Evolutionary conservation across 2,329 filamentous ascomycete species (phyloP).

Genomic region (Xylariaceae sp.): DNA sequence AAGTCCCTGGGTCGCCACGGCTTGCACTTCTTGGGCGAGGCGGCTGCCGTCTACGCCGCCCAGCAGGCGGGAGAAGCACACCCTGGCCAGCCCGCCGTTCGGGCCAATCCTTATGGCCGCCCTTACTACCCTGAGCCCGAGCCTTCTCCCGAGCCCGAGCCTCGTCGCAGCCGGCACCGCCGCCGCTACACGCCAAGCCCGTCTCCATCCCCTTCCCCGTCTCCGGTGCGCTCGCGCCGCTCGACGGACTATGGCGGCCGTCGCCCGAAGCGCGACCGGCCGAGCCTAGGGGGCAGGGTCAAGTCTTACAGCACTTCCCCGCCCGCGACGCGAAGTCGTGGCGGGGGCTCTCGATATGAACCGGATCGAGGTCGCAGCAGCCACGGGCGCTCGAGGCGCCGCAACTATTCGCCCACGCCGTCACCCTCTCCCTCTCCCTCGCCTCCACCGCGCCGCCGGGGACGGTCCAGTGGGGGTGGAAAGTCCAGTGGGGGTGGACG

Average conservation of each 20-base stretch:
- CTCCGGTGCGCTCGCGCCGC: slow-evolving; percentile 7
- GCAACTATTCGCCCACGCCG: slow-evolving; percentile 10
- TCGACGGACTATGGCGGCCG: slow-evolving; percentile 10
- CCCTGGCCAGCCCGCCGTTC: slow-evolving; percentile 14
- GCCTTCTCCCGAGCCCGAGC: too few relatives aligned
- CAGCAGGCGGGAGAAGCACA: slow-evolving; percentile 8
- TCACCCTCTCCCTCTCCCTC: slow-evolving; percentile 13
- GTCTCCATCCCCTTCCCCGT: slow-evolving; percentile 16
- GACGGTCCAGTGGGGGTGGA: slow-evolving; percentile 7
- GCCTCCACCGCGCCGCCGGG: slow-evolving; percentile 8
- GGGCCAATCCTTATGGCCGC: slow-evolving; percentile 9
- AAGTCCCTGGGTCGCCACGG: slow-evolving; percentile 20
- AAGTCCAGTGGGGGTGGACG: slow-evolving; percentile 7
- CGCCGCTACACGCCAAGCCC: slow-evolving; percentile 15
- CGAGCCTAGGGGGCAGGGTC: not conserved
- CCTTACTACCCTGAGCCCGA: slow-evolving; percentile 6
- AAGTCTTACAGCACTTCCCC: slow-evolving; percentile 7
- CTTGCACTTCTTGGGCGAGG: slow-evolving; percentile 19
- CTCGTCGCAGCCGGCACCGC: slow-evolving; percentile 10
- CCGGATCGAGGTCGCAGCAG: slow-evolving; percentile 13
- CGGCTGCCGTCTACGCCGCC: slow-evolving; percentile 22
- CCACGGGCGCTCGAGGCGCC: slow-evolving; percentile 11
- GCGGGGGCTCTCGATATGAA: slow-evolving; percentile 12
- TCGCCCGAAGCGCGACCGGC: slow-evolving; percentile 5
- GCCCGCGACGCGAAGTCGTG: slow-evolving; percentile 9